Conservation (phyloP, 2,329 filamentous ascomycete species). For the Cercospora zeina region DNA sequence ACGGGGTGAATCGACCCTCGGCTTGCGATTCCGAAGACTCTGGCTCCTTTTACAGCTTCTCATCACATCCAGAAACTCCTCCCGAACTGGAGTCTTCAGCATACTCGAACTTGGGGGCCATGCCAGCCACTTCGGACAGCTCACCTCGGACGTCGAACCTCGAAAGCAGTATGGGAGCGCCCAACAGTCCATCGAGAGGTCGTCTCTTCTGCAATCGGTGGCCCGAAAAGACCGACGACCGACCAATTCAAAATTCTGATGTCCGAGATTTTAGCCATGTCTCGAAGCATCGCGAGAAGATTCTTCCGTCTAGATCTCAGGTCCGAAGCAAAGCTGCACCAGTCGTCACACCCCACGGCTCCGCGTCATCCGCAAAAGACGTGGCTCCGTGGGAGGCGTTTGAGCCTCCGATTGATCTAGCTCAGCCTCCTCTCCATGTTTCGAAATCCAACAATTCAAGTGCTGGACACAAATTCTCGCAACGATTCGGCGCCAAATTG, state of each 20-base stretch:
- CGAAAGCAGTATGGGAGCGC: background rate
- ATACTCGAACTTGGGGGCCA: background rate
- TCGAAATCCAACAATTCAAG: background rate
- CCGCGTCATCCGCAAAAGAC: slow-evolving; percentile 2
- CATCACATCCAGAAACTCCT: background rate
- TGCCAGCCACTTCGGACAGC: background rate
- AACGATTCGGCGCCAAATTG: slow-evolving; percentile 7
- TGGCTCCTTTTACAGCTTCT: background rate
- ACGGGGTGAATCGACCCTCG: background rate
- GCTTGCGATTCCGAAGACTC: background rate
- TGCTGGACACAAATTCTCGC: background rate
- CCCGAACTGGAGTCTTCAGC: background rate
- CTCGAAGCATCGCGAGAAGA: background rate
- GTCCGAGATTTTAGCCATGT: background rate
- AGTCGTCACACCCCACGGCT: background rate
- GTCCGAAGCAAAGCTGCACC: background rate
- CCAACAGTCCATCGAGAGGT: background rate
- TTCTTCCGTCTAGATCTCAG: background rate
- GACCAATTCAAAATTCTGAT: background rate
- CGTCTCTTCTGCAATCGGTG: background rate
- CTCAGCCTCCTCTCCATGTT: background rate
- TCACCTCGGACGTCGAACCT: slow-evolving; percentile 1
- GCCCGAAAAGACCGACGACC: background rate
- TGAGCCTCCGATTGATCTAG: slow-evolving; percentile 13
- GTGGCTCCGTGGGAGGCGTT: slow-evolving; percentile 28